phyloP scores from a whole-genome alignment of 257 asterid genomes.

The Jacaranda mimosifolia region DNA sequence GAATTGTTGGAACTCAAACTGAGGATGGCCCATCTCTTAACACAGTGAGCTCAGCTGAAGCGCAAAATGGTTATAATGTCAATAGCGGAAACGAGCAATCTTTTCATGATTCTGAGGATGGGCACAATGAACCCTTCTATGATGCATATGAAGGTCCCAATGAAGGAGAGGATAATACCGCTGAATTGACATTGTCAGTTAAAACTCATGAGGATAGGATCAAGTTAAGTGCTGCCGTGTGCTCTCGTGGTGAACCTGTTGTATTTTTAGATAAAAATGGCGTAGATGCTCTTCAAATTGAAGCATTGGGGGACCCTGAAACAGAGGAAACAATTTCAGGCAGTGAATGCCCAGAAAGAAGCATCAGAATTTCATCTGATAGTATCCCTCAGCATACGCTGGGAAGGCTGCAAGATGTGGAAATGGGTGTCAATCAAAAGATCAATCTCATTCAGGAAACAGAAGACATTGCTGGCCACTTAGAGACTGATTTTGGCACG shows the following conservation, averaged over 20 bases:
- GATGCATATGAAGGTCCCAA: slow-evolving; percentile 38
- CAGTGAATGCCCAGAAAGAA: slow-evolving; percentile 32
- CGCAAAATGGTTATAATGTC: slow-evolving; percentile 36
- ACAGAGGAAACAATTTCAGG: slow-evolving; percentile 37
- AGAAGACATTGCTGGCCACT: slow-evolving; percentile 24
- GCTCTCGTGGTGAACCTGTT: slow-evolving; percentile 38
- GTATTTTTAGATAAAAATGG: slow-evolving; percentile 40
- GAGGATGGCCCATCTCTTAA: slow-evolving; percentile 30
- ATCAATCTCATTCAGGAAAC: slow-evolving; percentile 23
- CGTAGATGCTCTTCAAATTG: slow-evolving; percentile 27
- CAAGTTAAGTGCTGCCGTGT: slow-evolving; percentile 18
- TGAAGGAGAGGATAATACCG: slow-evolving; percentile 30
- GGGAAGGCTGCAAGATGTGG: slow-evolving; percentile 35
- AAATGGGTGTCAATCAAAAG: slow-evolving; percentile 13
- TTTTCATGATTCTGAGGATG: slow-evolving; percentile 42
- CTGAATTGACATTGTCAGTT: slow-evolving; percentile 29
- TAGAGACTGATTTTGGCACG: slow-evolving; percentile 2
- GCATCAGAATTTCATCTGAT: slow-evolving; percentile 30
- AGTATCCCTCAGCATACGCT: slow-evolving; percentile 25
- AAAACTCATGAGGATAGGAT: slow-evolving; percentile 26
- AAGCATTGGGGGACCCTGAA: slow-evolving; percentile 36
- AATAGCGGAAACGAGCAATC: slow-evolving; percentile 32
- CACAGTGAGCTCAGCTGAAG: slow-evolving; percentile 34
- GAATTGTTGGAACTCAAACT: slow-evolving; percentile 8
- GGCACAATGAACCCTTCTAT: slow-evolving; percentile 21